phyloP scores from a whole-genome alignment of 2,329 filamentous ascomycete species.

The Scytalidium sp. region DNA sequence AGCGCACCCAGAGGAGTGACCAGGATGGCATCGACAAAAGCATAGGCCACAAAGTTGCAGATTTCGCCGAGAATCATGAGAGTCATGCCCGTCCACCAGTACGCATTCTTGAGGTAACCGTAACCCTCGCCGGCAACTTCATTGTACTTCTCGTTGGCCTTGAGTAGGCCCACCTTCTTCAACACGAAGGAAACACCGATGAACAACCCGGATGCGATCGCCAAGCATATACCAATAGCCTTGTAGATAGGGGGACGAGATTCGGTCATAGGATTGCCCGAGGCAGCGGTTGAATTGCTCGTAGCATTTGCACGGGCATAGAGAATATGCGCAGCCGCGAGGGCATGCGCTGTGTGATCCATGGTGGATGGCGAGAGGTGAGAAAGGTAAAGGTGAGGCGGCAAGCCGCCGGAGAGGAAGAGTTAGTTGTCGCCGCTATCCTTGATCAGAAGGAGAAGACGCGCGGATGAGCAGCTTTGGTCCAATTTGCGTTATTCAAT shows the following conservation, averaged over 20 bases:
- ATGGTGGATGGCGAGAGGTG: conserved; percentile 24
- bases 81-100: conserved; percentile 95
- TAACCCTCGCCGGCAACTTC: conserved; percentile 96
- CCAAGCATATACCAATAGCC: conserved; percentile 79
- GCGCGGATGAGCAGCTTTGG: too few relatives aligned
- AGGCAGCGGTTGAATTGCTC: conserved; percentile 14
- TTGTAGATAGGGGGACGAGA: conserved; percentile 59
- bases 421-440: neutral
- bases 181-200: conserved; percentile 94
- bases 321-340: conserved; percentile 35
- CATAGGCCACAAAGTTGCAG: conserved; percentile 96
- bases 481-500: too few relatives aligned
- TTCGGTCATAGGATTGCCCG: conserved; percentile 14
- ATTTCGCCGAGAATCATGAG: conserved; percentile 96
- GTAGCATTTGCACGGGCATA: conserved; percentile 42
- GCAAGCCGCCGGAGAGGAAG: conserved; percentile 1
- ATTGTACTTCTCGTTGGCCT: conserved; percentile 93
- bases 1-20: conserved; percentile 90
- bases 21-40: conserved; percentile 93
- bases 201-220: conserved; percentile 83
- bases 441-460: neutral
- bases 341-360: conserved; percentile 34
- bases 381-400: conserved; percentile 2
- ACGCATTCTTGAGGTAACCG: conserved; percentile 91
- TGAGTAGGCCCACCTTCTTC: conserved; percentile 89